A percentile compares a stretch with the other conserved stretches of the same genome.
Evolutionary conservation across 305 asterid species (phyloP).

Genomic region (Rubia tinctorum): DNA sequence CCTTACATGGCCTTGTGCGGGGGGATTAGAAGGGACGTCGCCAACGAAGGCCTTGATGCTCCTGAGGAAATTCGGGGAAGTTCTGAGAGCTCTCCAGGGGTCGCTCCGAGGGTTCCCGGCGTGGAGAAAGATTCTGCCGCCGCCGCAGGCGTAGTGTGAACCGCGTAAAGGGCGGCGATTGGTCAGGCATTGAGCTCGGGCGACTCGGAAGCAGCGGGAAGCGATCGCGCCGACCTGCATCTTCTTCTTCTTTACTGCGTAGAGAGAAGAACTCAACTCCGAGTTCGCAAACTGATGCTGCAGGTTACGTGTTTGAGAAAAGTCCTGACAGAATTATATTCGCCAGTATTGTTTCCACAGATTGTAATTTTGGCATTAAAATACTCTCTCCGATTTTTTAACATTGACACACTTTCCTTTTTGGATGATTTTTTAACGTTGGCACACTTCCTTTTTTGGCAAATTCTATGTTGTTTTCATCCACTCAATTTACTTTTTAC

Average conservation of each 20-base stretch:
- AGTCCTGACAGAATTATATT: neutral
- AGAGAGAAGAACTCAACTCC: neutral
- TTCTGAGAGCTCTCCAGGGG: slow-evolving; percentile 46
- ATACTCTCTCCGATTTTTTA: no score
- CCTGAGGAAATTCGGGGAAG: slow-evolving; percentile 33
- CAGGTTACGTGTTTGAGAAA: slow-evolving; percentile 10
- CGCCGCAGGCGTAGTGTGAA: slow-evolving; percentile 13
- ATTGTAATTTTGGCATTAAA: neutral
- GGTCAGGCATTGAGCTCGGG: slow-evolving; percentile 15
- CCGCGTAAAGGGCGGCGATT: slow-evolving; percentile 1
- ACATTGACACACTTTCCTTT: no score
- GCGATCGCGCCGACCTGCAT: slow-evolving; percentile 29
- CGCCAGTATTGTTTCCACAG: neutral
- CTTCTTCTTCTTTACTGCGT: neutral
- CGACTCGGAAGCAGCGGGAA: slow-evolving; percentile 30
- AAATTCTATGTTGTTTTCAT: no score
- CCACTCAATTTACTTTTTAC: no score
- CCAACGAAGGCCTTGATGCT: slow-evolving; percentile 61
- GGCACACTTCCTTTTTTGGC: no score
- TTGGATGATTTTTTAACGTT: no score
- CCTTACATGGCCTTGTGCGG: slow-evolving; percentile 49
- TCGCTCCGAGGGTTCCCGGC: slow-evolving; percentile 34
- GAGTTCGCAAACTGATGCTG: neutral
- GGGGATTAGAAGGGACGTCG: slow-evolving; percentile 48
- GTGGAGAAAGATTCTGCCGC: slow-evolving; percentile 5